Percentiles rank a stretch among this genome's conserved stretches.
Conservation (phyloP, 495 filamentous ascomycete species). For the Articulospora tetracladia region DNA sequence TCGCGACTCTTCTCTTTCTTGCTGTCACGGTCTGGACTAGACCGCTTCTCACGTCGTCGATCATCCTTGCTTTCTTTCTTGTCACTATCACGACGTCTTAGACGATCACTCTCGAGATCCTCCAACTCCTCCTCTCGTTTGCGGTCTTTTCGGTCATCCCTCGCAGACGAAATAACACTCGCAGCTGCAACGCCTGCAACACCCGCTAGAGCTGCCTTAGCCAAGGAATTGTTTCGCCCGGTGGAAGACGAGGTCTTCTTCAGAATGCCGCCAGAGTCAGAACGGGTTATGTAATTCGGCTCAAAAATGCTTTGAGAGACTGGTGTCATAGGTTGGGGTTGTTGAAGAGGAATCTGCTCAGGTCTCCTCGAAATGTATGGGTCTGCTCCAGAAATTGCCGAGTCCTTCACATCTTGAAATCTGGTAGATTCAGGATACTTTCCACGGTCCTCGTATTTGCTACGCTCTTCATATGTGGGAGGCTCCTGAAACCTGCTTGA, state of each 20-base stretch:
- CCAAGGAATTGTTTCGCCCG: slow-evolving; percentile 32
- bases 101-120: slow-evolving; percentile 6
- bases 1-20: slow-evolving; percentile 22
- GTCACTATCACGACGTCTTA: slow-evolving; percentile 19
- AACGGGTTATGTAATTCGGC: slow-evolving; percentile 29
- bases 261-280: slow-evolving; percentile 23
- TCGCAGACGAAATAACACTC: slow-evolving; percentile 32
- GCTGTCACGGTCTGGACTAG: slow-evolving; percentile 12
- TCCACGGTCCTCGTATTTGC: neutral
- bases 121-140: slow-evolving; percentile 16
- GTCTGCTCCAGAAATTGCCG: slow-evolving; percentile 34
- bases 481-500: neutral
- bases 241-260: slow-evolving; percentile 29
- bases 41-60: slow-evolving; percentile 10
- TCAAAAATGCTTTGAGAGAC: slow-evolving; percentile 53
- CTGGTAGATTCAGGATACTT: neutral
- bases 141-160: slow-evolving; percentile 34
- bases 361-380: slow-evolving; percentile 27
- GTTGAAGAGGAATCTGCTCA: slow-evolving; percentile 50
- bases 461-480: neutral
- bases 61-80: slow-evolving; percentile 14
- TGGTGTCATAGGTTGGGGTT: slow-evolving; percentile 53
- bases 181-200: slow-evolving; percentile 43
- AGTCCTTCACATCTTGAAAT: slow-evolving; percentile 13
- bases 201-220: slow-evolving; percentile 43